These are phyloP conservation scores for Exophiala sideris DNA, from an alignment of 2,329 filamentous ascomycete genomes.

Conservation along the genomic window DNA sequence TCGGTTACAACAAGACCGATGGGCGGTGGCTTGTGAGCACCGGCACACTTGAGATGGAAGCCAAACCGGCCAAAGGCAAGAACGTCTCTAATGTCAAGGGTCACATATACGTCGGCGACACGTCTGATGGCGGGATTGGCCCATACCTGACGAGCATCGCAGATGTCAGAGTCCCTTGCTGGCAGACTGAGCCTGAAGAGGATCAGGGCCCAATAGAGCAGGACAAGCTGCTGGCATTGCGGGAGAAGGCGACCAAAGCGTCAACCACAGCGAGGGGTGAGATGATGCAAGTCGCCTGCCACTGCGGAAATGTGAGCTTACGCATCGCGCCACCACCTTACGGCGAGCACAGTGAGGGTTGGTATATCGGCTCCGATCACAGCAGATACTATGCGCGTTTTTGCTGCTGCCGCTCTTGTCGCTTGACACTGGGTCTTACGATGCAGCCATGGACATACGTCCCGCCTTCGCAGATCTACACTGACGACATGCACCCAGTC, in stretches of 20 bases:
- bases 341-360: slow-evolving; percentile 41
- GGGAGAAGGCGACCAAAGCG: background rate
- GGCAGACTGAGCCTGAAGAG: slow-evolving; percentile 2
- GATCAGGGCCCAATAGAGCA: background rate
- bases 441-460: slow-evolving; percentile 66
- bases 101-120: slow-evolving; percentile 18
- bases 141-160: slow-evolving; percentile 13
- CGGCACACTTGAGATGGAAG: slow-evolving; percentile 14
- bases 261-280: slow-evolving; percentile 1
- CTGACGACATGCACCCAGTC: slow-evolving; percentile 36
- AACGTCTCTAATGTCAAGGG: slow-evolving; percentile 13
- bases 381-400: slow-evolving; percentile 58
- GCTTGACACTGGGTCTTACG: slow-evolving; percentile 59
- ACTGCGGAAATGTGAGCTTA: slow-evolving; percentile 52
- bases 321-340: slow-evolving; percentile 54
- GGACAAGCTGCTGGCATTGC: slow-evolving; percentile 6
- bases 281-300: slow-evolving; percentile 16
- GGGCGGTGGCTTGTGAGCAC: slow-evolving; percentile 18
- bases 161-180: slow-evolving; percentile 13
- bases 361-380: slow-evolving; percentile 52
- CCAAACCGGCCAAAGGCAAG: background rate
- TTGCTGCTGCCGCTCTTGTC: slow-evolving; percentile 62
- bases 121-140: slow-evolving; percentile 22
- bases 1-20: slow-evolving; percentile 4
- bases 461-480: slow-evolving; percentile 56